A percentile compares a stretch with the other conserved stretches of the same genome.
Evolutionary conservation across 495 filamentous ascomycete species (phyloP).

Genomic region (Beverwykella pulmonaria): DNA sequence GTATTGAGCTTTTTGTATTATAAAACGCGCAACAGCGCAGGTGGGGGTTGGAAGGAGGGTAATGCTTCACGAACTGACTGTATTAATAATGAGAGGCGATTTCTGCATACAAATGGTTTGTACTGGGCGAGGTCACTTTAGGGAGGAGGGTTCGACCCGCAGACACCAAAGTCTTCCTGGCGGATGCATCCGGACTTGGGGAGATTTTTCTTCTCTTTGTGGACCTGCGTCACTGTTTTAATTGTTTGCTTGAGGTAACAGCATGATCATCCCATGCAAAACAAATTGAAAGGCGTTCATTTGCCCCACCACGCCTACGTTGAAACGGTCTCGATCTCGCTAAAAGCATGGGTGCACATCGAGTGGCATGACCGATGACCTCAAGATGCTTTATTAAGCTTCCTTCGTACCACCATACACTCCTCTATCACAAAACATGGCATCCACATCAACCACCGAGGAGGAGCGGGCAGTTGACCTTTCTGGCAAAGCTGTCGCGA

Average conservation of each 20-base stretch:
- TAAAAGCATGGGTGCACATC: background rate
- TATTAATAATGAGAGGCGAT: conserved; percentile 29
- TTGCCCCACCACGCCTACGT: no score
- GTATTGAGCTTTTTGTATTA: conserved; percentile 9
- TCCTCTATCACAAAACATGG: conserved; percentile 20
- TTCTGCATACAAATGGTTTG: background rate
- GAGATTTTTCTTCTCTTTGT: no score
- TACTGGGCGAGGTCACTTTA: background rate
- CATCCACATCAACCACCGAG: conserved; percentile 28
- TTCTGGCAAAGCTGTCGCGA: conserved; percentile 18
- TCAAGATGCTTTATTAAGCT: conserved; percentile 22
- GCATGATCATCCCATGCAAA: no score
- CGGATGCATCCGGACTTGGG: no score
- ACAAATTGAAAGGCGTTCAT: no score
- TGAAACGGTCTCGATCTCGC: background rate
- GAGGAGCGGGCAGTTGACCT: conserved; percentile 33
- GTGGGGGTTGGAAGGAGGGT: background rate
- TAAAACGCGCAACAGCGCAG: conserved; percentile 11
- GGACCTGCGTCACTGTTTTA: no score
- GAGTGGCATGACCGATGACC: conserved; percentile 10
- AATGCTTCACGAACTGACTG: conserved; percentile 13
- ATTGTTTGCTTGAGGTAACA: no score
- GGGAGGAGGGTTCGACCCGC: no score
- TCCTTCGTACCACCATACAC: background rate
- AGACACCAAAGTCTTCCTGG: no score